Conservation (phyloP, 805 yeast genomes). For the Myxozyma udenii region DNA sequence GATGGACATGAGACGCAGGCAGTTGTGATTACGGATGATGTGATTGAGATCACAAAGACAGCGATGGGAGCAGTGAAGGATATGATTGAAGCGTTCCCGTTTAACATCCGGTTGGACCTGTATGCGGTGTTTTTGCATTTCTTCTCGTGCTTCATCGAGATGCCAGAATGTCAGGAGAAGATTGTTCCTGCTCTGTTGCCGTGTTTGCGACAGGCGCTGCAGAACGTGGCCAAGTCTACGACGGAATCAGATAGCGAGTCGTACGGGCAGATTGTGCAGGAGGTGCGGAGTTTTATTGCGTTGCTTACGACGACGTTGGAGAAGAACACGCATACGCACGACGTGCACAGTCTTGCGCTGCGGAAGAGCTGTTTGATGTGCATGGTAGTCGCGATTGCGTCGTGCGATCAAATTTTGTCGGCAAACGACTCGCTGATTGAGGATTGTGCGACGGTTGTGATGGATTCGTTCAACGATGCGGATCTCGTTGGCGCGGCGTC, state of each 20-base stretch:
- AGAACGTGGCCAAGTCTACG: constrained; percentile 34
- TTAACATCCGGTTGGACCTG: constrained; percentile 64
- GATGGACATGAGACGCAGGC: constrained; percentile 36
- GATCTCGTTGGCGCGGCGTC: constrained; percentile 46
- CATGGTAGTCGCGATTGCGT: constrained; percentile 46
- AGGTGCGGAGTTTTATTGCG: constrained; percentile 29
- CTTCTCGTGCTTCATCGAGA: constrained; percentile 46
- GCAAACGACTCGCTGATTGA: constrained; percentile 43
- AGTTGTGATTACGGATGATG: constrained; percentile 14
- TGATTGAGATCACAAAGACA: constrained; percentile 31
- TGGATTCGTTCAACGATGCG: constrained; percentile 40
- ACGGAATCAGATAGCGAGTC: constrained; percentile 21
- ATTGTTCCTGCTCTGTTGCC: constrained; percentile 54
- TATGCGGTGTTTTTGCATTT: constrained; percentile 66
- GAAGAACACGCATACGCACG: constrained; percentile 10
- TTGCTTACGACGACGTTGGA: constrained; percentile 20
- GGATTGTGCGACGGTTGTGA: constrained; percentile 37
- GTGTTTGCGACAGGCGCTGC: constrained; percentile 47
- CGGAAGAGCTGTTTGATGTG: constrained; percentile 43
- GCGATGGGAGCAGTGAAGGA: constrained; percentile 49
- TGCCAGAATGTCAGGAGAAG: constrained; percentile 38
- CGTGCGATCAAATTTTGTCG: constrained; percentile 39
- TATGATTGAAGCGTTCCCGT: constrained; percentile 65
- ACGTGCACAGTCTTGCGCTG: constrained; percentile 26
- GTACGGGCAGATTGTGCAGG: constrained; percentile 24